phyloP scores from a whole-genome alignment of 2,329 filamentous ascomycete genomes.

The Metarhizium humberi region DNA sequence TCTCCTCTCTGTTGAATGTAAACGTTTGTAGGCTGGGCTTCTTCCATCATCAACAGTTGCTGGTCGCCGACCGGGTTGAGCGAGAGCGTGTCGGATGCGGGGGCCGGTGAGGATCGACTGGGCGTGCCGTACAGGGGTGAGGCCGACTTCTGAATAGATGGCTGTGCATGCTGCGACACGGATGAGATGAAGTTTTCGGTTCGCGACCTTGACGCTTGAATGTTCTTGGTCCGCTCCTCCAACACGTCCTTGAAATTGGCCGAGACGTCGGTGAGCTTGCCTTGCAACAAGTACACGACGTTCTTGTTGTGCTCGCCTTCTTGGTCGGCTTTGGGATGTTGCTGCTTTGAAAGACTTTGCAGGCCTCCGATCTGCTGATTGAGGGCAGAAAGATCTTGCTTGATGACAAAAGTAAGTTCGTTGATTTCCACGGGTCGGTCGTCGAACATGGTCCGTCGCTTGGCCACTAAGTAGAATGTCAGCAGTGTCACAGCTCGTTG shows the following conservation, averaged over 20 bases:
- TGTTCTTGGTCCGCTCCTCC: constrained; percentile 94
- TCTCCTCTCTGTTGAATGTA: constrained; percentile 93
- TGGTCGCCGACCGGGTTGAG: constrained; percentile 76
- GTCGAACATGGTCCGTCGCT: constrained; percentile 93
- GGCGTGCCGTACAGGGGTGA: constrained; percentile 83
- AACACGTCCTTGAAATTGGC: constrained; percentile 97
- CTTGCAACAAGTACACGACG: constrained; percentile 83
- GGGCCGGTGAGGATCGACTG: constrained; percentile 54
- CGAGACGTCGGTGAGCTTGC: constrained; percentile 83
- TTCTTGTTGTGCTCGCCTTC: constrained; percentile 98
- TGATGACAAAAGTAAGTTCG: constrained; percentile 94
- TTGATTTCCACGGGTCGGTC: constrained; percentile 95
- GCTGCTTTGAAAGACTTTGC: constrained; percentile 67
- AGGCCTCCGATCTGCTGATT: constrained; percentile 83
- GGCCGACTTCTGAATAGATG: constrained; percentile 61
- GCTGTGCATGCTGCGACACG: constrained; percentile 68
- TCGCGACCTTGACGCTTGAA: constrained; percentile 82
- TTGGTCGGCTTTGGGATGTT: constrained; percentile 65
- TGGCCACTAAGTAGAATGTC: constrained; percentile 56
- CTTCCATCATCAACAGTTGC: constrained; percentile 85
- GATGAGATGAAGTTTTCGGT: constrained; percentile 96
- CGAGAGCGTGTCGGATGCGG: constrained; percentile 66
- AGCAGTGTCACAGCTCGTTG: constrained; percentile 1
- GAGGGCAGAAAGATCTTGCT: constrained; percentile 77
- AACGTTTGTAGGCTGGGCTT: constrained; percentile 73